Conservation (phyloP, 1,139 yeast species). For the Hansenula anomala region DNA sequence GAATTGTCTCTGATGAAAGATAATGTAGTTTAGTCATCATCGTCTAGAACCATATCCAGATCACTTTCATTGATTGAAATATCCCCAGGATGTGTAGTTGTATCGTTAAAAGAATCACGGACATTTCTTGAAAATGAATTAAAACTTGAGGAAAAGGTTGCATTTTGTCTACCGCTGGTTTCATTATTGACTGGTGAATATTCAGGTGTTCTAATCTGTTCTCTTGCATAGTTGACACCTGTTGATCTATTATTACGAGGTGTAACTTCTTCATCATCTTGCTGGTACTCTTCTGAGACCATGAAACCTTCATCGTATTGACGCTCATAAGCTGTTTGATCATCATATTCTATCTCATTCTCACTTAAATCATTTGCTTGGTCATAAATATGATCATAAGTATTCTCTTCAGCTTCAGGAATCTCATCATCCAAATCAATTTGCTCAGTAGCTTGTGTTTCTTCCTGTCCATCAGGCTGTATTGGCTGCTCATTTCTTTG, state of each 20-base stretch:
- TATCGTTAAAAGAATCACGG: conserved; percentile 1
- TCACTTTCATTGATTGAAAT: conserved; percentile 33
- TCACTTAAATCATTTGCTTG: conserved; percentile 21
- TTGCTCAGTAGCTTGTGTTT: conserved; percentile 5
- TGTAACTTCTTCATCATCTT: conserved; percentile 6
- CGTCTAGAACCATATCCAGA: conserved; percentile 49
- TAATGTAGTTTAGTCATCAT: conserved; percentile 2
- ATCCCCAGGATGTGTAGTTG: conserved; percentile 9
- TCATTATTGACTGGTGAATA: background rate
- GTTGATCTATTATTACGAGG: background rate
- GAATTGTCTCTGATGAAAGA: no score
- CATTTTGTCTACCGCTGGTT: background rate
- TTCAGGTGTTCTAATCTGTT: background rate
- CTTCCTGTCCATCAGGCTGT: background rate
- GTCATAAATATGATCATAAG: conserved; percentile 18
- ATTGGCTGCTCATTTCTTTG: no score
- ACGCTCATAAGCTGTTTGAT: conserved; percentile 25
- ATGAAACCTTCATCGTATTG: conserved; percentile 24
- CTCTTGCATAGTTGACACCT: background rate
- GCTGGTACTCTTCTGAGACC: conserved; percentile 28
- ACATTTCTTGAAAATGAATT: background rate
- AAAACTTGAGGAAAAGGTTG: background rate
- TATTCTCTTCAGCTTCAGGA: conserved; percentile 36
- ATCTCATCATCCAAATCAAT: conserved; percentile 45
- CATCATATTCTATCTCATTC: conserved; percentile 17